These are phyloP conservation scores for Cruciata laevipes DNA, from an alignment of 257 asterid species.

Conservation along the genomic window DNA sequence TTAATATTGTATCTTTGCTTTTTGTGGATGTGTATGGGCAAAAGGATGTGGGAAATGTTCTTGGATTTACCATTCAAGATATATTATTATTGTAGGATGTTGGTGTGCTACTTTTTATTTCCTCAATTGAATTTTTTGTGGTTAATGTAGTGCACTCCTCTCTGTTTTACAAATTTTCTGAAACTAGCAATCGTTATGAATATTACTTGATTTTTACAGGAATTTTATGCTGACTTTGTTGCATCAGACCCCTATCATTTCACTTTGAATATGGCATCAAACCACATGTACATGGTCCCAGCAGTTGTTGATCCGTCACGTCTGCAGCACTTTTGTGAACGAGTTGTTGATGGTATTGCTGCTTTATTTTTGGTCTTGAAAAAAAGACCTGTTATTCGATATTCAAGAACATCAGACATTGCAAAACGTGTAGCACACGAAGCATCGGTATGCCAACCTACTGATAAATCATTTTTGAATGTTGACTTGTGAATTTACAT, in stretches of 20 bases:
- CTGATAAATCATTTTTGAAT: not conserved
- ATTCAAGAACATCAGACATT: conserved; percentile 80
- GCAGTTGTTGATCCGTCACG: conserved; percentile 91
- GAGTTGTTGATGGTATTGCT: conserved; percentile 86
- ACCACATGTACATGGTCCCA: conserved; percentile 83
- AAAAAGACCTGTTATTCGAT: conserved; percentile 84
- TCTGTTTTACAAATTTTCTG: not conserved
- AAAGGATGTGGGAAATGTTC: not conserved
- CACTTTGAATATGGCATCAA: conserved; percentile 62
- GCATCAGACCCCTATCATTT: conserved; percentile 81
- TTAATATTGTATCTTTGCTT: not conserved
- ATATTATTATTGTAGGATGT: not conserved
- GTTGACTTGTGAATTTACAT: not conserved
- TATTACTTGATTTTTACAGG: conserved; percentile 38
- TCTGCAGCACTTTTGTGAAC: conserved; percentile 69
- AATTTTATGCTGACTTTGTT: conserved; percentile 88
- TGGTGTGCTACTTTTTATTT: too few species aligned
- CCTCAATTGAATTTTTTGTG: too few species aligned
- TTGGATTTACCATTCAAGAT: not conserved
- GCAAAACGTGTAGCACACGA: conserved; percentile 89
- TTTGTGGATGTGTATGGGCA: not conserved
- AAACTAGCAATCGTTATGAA: not conserved
- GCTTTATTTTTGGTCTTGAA: conserved; percentile 80
- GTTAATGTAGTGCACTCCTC: not conserved
- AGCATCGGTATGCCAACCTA: conserved; percentile 57